Base-by-base conservation (phyloP, 73 alveolate genomes). In the Paramecium caudatum region DNA sequence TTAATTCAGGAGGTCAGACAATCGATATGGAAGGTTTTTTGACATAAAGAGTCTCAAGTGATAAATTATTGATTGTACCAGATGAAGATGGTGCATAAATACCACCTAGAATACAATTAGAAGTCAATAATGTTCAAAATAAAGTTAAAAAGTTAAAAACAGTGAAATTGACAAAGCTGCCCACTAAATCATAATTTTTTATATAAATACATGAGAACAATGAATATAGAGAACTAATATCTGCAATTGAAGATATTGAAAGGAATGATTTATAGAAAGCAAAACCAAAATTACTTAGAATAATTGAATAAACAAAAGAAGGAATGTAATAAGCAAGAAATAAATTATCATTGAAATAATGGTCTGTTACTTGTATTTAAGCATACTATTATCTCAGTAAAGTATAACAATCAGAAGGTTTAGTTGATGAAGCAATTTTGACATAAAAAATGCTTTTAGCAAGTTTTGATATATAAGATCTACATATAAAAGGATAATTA, bases 1-100 rank as follows among this genome's bases (percentile, higher is more conserved):
- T 55, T 55, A 55, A 55, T 55, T 55, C 80, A 23, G 80, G 46
- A 55, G 80, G 80, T 27, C 80, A 55, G 23, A 19, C 80, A 1
- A 23, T 55, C 12, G 80, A 55, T 55, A 27, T 55, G 3, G 80
- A 55, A 55, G 80, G 46, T 27, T 9, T 55, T 6, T 12, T 55
- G 13, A 55, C 80, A 12, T 21, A 55, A 55, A 55, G 80, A 10
- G 23, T 19, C 23, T 55, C 80, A 12, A 43, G 30, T 2, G 80
- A 55, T 55, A 55, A 55, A 21, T 10, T 55, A 25, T 23, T 55
- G 45, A 55, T 55, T 6, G 80, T 55, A 8, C 80, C 80, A 23
- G 80, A 55, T 27, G 80, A 55, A 55, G 0, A 27, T 3, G 30
- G 80, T 55, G 80, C 80, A 27, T 25, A 55, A 55, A 21, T 55